Evolutionary conservation across 2,329 filamentous ascomycete species (phyloP), one percentile per base, ranked within the genome.

Genomic region (Paecilomyces niveus): DNA sequence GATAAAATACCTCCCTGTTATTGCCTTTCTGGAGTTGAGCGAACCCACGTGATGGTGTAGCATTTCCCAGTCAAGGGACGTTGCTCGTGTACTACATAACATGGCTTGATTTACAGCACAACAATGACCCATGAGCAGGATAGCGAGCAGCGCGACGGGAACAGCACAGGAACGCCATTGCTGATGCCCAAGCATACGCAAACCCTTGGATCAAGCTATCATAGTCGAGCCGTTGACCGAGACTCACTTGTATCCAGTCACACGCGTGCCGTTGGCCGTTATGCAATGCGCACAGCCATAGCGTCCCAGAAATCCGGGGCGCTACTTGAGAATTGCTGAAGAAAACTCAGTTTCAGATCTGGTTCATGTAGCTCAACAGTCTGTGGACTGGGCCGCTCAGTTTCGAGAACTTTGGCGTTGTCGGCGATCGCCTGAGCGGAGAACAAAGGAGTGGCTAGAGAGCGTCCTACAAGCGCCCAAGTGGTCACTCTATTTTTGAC

Each of bases 391-490:
- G 18, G n/a, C 39, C 18, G 39, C 4, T 4, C 15, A 45, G n/a
- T n/a, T 18, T 45, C 39, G n/a, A 45, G 39, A 45, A 18, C 15
- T 45, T 18, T 8, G 35, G 15, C 15, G 15, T 18, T 7, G 39
- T 45, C 39, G 39, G 15, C 18, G 39, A 45, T 45, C 39, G 39
- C 10, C 39, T 45, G 39, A 13, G 26, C 33, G 21, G 22, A 22
- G 31, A 3, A 18, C 45, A 22, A 62, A 59, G 54, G 59, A 70
- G 68, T 71, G 68, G 69, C 56, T 61, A 50, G 59, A 53, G 60
- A 54, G 56, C 54, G 54, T 59, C 61, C 56, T 55, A 51, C 58
- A 61, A 70, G 69, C 70, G 69, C 70, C 69, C 69, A 60, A 57
- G 59, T 53, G 22, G 52, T 52, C 9, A 57, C 57, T 35, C 67